Evolutionary conservation across 2,329 filamentous ascomycete species (phyloP).

Genomic region (Nemania serpens): DNA sequence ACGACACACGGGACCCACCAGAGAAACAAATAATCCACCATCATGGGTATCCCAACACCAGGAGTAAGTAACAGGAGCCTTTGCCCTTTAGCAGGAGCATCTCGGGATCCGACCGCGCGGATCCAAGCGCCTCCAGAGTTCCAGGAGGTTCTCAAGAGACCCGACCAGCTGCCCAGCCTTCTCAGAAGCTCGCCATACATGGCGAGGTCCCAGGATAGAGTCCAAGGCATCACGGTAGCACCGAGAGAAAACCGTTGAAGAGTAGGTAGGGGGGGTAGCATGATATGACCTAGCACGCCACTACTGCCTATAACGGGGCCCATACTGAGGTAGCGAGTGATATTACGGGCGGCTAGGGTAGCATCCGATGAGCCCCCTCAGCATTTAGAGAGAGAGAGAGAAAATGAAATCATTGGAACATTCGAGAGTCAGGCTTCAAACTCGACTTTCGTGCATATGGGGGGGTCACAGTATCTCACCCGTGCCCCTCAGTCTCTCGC

Average conservation of each 20-base stretch:
- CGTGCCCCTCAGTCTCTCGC: conserved; percentile 11
- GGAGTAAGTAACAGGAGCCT: no score
- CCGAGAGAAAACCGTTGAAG: conserved; percentile 2
- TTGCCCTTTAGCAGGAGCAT: no score
- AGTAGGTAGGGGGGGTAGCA: background rate
- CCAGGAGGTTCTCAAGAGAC: background rate
- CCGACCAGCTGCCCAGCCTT: background rate
- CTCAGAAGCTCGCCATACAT: background rate
- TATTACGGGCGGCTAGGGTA: background rate
- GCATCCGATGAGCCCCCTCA: conserved; percentile 9
- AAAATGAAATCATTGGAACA: background rate
- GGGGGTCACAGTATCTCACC: conserved; percentile 30
- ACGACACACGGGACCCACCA: no score
- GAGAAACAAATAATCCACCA: background rate
- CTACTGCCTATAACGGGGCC: background rate
- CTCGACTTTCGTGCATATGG: background rate
- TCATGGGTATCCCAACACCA: background rate
- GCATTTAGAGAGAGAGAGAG: conserved; percentile 7
- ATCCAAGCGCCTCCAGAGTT: background rate
- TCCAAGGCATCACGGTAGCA: background rate
- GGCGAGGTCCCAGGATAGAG: background rate
- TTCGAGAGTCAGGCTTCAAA: background rate
- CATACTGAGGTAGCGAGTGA: background rate
- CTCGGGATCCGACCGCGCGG: background rate
- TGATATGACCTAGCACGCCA: conserved; percentile 12